Percentiles rank a stretch among this genome's conserved stretches.
Evolutionary conservation across 2,329 filamentous ascomycete genomes (phyloP).

Genomic region (Alternaria viburni): DNA sequence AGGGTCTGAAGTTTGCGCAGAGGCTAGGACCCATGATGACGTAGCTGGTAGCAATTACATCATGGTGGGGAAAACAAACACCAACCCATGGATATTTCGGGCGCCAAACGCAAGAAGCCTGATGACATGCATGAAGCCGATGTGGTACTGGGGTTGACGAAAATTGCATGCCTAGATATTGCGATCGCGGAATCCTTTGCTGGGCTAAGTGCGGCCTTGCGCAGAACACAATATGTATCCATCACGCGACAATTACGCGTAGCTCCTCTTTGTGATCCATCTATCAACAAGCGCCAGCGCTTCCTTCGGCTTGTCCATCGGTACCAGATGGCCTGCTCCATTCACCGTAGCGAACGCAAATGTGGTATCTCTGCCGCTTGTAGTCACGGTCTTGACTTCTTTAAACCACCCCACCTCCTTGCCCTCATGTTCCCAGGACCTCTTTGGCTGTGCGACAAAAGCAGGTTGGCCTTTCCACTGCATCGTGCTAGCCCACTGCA

Average conservation of each 20-base stretch:
- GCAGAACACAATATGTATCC: not conserved
- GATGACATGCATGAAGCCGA: constrained; percentile 16
- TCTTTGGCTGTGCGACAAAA: constrained; percentile 46
- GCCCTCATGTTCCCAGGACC: constrained; percentile 29
- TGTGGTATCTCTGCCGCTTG: constrained; percentile 36
- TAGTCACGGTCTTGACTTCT: constrained; percentile 39
- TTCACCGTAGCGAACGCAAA: constrained; percentile 48
- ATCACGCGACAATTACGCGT: constrained; percentile 22
- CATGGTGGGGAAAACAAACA: constrained; percentile 30
- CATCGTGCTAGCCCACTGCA: constrained; percentile 50
- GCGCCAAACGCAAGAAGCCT: constrained; percentile 15
- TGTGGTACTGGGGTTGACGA: constrained; percentile 2
- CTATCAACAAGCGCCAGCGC: constrained; percentile 37
- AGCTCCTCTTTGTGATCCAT: constrained; percentile 41
- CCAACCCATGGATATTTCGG: constrained; percentile 18
- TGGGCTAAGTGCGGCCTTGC: not conserved
- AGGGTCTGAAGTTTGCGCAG: constrained; percentile 14
- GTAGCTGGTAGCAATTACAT: constrained; percentile 28
- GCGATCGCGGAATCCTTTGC: not conserved
- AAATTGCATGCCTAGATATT: constrained; percentile 2
- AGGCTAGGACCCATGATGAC: constrained; percentile 26
- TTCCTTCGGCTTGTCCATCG: constrained; percentile 41
- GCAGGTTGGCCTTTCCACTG: constrained; percentile 54
- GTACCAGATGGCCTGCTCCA: constrained; percentile 53
- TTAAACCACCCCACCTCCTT: constrained; percentile 44